These are phyloP conservation scores for Botrytis cinerea DNA, from an alignment of 2,329 filamentous ascomycete species.

Conservation along the genomic window DNA sequence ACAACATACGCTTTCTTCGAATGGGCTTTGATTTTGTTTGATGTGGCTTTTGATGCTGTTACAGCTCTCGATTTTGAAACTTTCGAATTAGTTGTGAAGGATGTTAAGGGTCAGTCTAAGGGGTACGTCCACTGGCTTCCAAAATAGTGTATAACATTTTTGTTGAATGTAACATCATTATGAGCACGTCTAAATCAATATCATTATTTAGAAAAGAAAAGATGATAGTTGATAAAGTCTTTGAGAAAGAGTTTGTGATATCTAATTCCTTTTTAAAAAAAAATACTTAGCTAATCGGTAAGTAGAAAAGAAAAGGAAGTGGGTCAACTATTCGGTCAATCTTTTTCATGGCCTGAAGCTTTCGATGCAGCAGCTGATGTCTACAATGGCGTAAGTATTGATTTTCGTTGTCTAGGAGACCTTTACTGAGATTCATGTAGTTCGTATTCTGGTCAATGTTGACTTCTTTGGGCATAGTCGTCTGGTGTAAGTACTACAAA, in stretches of 20 bases:
- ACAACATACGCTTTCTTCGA: conserved; percentile 98
- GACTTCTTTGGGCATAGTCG: conserved; percentile 81
- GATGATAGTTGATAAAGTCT: conserved; percentile 50
- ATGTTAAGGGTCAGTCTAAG: conserved; percentile 88
- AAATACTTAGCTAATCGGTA: conserved; percentile 37
- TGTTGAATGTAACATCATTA: conserved; percentile 32
- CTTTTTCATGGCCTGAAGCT: conserved; percentile 72
- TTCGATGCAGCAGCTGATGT: conserved; percentile 84
- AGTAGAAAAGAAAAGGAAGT: conserved; percentile 74
- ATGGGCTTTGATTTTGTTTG: conserved; percentile 91
- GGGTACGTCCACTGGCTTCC: conserved; percentile 99
- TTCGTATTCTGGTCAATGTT: conserved; percentile 96
- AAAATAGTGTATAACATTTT: conserved; percentile 66
- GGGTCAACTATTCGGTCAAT: conserved; percentile 66
- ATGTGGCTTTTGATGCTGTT: conserved; percentile 94
- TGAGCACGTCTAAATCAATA: conserved; percentile 40
- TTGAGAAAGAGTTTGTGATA: conserved; percentile 73
- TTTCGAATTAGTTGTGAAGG: conserved; percentile 84
- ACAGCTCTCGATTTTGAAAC: conserved; percentile 88
- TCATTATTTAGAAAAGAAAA: conserved; percentile 45
- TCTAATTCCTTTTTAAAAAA: conserved; percentile 35
- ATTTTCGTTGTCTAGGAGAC: conserved; percentile 1
- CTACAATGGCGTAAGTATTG: conserved; percentile 77
- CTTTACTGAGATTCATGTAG: conserved; percentile 46
- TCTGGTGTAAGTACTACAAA: conserved; percentile 78